phyloP scores from a whole-genome alignment of 2,329 filamentous ascomycete genomes.

The Ceratocystis colombiana region DNA sequence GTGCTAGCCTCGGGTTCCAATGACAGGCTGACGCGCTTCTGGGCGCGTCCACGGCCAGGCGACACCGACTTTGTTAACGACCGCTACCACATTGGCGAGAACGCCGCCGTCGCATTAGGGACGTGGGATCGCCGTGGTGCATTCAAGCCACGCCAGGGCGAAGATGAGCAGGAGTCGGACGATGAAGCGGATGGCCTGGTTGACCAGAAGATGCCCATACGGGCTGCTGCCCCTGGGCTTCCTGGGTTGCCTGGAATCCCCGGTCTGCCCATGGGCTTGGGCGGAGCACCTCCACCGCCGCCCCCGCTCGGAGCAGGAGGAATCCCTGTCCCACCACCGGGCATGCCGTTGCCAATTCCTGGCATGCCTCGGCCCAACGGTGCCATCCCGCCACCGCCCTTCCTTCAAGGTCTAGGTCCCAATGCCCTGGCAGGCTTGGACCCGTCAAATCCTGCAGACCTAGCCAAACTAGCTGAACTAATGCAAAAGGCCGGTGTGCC shows the following conservation, averaged over 20 bases:
- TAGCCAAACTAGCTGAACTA: constrained; percentile 51
- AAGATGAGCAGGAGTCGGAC: constrained; percentile 86
- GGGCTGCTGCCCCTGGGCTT: constrained; percentile 36
- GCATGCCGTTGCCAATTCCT: constrained; percentile 29
- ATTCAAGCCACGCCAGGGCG: constrained; percentile 70
- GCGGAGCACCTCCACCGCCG: background rate
- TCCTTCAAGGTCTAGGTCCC: constrained; percentile 42
- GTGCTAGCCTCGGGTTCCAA: constrained; percentile 93
- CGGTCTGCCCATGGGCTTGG: constrained; percentile 9
- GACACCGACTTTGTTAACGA: constrained; percentile 80
- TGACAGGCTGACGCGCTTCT: constrained; percentile 92
- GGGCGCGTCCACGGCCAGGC: constrained; percentile 81
- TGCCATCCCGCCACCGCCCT: constrained; percentile 41
- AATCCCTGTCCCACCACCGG: constrained; percentile 28
- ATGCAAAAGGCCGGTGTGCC: constrained; percentile 56
- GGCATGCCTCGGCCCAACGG: constrained; percentile 45
- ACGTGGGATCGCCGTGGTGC: constrained; percentile 78
- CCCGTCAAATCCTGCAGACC: constrained; percentile 50
- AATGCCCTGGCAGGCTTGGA: constrained; percentile 47
- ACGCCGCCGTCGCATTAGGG: constrained; percentile 83
- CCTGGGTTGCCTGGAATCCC: constrained; percentile 41
- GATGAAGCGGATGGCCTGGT: constrained; percentile 88
- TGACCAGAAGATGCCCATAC: constrained; percentile 72
- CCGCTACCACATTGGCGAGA: constrained; percentile 88
- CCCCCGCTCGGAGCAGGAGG: background rate